Base-by-base conservation (phyloP, 108 stramenopile species). In the Bacterosira constricta region DNA sequence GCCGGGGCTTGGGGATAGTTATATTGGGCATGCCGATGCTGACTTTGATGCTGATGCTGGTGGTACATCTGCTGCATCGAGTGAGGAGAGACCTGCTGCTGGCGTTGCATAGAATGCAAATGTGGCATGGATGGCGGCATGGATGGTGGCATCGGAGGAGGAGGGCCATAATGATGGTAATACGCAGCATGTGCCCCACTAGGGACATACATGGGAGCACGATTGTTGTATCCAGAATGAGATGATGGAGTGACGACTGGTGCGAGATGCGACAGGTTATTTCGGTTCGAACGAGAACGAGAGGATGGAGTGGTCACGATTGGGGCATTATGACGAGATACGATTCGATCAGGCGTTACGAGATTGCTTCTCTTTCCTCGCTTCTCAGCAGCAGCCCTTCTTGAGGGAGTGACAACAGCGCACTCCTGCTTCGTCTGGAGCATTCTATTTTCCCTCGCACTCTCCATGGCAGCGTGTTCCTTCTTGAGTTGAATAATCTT, bases 401-500 rank as follows among this genome's bases (percentile, higher is more conserved):
- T 56, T 2, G 34, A 8, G 0, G 55, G 55, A 56, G 32, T 56
- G 29, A 34, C 36, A 8, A 15, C 32, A 34, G 17, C 34, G 2
- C 20, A 20, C 7, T 3, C 20, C 12, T 20, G 18, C 32, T 10
- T 20, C 15, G 55, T 10, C 34, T 56, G 2, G n/a, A 34, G 20
- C 17, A 49, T 0, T 56, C 7, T 56, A 31, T 37, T 15, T n/a
- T 56, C 55, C 55, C 15, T 56, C 21, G 55, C 55, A 20, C 34
- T 56, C 9, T 56, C 55, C 29, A 56, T 37, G 9, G 55, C 55
- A 35, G 55, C 55, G 3, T 32, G 55, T 51, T 69, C 68, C 39
- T 58, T 49, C 44, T 77, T 46, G 4, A 69, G 62, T 26, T 69
- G 39, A 32, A 63, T 36, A 3, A 77, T 63, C 53, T 77, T 77